Evolutionary conservation across 23 red algal species (phyloP).

Genomic region (Agarophyton chilense): DNA sequence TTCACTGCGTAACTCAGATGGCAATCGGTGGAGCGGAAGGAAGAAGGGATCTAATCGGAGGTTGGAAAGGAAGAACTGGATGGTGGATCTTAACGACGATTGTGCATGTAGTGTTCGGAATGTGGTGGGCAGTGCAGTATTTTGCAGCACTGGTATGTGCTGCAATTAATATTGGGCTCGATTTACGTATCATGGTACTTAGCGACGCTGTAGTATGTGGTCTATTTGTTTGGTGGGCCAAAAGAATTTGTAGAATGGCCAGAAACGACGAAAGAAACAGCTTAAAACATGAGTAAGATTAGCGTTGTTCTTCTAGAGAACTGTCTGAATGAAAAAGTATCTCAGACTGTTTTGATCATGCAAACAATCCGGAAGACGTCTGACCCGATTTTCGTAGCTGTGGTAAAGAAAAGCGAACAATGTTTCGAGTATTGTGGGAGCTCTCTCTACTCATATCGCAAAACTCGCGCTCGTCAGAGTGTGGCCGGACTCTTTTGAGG

Average conservation of each 20-base stretch:
- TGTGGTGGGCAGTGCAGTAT: background rate
- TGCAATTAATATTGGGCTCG: background rate
- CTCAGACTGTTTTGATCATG: no score
- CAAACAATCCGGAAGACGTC: no score
- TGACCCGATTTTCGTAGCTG: no score
- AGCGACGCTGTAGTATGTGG: background rate
- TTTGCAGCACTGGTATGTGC: background rate
- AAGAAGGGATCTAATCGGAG: background rate
- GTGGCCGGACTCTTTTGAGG: no score
- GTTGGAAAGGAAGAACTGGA: background rate
- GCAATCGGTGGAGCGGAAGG: background rate
- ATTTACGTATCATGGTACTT: background rate
- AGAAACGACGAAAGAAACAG: background rate
- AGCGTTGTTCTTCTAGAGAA: no score
- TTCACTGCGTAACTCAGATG: background rate
- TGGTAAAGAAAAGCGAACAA: no score
- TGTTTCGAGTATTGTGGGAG: no score
- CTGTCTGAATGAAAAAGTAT: no score
- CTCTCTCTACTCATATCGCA: no score
- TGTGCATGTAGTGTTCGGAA: background rate
- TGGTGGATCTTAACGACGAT: slow-evolving; percentile 8
- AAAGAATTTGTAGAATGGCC: background rate
- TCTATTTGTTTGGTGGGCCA: background rate
- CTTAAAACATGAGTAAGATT: background rate
- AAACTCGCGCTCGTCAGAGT: no score